phyloP scores from a whole-genome alignment of 164 flowering plant genomes.

The Hamamelis virginiana region DNA sequence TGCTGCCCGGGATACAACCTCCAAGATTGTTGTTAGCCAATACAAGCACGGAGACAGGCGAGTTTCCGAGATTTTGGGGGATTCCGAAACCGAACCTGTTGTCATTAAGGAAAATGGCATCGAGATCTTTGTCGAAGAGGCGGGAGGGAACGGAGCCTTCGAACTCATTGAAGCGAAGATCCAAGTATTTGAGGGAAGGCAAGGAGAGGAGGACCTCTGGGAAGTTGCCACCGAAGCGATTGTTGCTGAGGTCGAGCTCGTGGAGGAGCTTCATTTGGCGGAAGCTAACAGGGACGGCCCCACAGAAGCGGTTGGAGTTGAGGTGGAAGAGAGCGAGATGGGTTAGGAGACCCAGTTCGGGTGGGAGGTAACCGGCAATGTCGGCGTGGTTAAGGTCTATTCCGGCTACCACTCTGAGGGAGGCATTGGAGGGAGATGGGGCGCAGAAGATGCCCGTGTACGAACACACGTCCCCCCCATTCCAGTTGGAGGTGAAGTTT shows the following conservation, averaged over 20 bases:
- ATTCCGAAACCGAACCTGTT: conserved; percentile 65
- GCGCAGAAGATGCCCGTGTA: conserved; percentile 67
- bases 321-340: conserved; percentile 80
- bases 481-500: conserved; percentile 67
- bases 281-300: conserved; percentile 53
- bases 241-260: conserved; percentile 86
- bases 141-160: conserved; percentile 64
- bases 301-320: conserved; percentile 87
- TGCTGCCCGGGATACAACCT: conserved; percentile 72
- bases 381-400: conserved; percentile 79
- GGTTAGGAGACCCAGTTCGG: conserved; percentile 61
- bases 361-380: conserved; percentile 78
- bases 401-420: conserved; percentile 53
- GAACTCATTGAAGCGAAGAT: conserved; percentile 81
- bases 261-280: conserved; percentile 44
- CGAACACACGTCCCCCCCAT: conserved; percentile 64
- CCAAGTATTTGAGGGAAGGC: conserved; percentile 65
- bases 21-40: conserved; percentile 71
- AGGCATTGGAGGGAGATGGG: conserved; percentile 26
- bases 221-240: conserved; percentile 70
- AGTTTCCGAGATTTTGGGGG: conserved; percentile 72
- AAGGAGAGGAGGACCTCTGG: conserved; percentile 56
- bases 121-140: conserved; percentile 66
- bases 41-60: conserved; percentile 76
- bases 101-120: conserved; percentile 72